phyloP scores from a whole-genome alignment of 176 grass and related monocot species.

The Tuctoria greenei region DNA sequence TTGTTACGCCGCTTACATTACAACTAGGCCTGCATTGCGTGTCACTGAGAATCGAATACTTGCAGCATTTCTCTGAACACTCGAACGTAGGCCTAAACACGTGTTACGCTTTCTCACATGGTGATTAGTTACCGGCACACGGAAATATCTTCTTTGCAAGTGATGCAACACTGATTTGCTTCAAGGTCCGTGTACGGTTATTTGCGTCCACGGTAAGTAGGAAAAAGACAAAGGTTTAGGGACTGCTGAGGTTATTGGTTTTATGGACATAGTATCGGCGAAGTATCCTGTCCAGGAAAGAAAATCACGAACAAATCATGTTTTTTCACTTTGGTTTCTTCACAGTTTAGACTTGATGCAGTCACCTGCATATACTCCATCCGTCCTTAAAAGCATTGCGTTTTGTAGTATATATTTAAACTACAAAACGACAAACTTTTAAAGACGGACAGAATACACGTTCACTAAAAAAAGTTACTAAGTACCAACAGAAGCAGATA shows the following conservation, averaged over 20 bases:
- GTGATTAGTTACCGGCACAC: neutral
- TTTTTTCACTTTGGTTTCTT: neutral
- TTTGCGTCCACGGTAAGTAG: slow-evolving; percentile 35
- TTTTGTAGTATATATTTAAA: too few relatives aligned
- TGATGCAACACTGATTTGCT: neutral
- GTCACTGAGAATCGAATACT: neutral
- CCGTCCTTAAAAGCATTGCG: too few relatives aligned
- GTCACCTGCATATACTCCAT: neutral
- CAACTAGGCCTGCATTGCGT: neutral
- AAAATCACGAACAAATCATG: neutral
- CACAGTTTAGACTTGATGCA: neutral
- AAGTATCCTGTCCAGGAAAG: neutral
- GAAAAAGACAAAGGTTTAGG: neutral
- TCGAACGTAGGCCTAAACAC: neutral
- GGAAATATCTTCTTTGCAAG: neutral
- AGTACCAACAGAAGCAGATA: neutral
- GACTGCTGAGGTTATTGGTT: neutral
- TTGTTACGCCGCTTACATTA: neutral
- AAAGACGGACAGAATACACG: too few relatives aligned
- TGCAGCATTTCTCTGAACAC: neutral
- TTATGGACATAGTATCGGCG: neutral
- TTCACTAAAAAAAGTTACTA: neutral
- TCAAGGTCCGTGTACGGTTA: neutral
- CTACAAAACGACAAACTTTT: too few relatives aligned
- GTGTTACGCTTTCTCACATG: neutral